A percentile compares a stretch with the other conserved stretches of the same genome.
Evolutionary conservation across 495 filamentous ascomycete genomes (phyloP).

Genomic region (Xylaria longipes): DNA sequence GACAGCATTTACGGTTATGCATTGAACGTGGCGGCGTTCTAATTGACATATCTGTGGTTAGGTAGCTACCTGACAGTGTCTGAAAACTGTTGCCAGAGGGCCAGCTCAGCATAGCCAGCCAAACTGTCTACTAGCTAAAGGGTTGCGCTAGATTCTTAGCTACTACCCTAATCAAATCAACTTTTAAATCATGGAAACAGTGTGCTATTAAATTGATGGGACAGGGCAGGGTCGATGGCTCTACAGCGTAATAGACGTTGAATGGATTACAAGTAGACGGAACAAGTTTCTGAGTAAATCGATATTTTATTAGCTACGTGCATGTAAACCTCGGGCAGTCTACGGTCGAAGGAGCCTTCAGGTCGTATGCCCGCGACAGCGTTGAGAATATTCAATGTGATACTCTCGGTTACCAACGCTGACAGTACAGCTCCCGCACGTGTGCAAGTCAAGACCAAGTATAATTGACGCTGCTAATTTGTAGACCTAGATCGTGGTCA

Average conservation of each 20-base stretch:
- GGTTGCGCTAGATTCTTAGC: not conserved
- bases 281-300: not conserved
- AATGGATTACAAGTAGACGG: no score
- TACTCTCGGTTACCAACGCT: not conserved
- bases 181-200: not conserved
- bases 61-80: not conserved
- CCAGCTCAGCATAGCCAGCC: not conserved
- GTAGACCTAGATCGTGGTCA: conserved; percentile 10
- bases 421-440: not conserved
- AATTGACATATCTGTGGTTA: not conserved
- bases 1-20: conserved; percentile 14
- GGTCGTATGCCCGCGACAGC: not conserved
- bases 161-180: not conserved
- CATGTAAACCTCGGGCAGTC: not conserved
- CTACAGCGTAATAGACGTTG: not conserved
- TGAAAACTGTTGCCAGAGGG: not conserved
- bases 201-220: not conserved
- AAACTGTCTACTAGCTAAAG: not conserved
- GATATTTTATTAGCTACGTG: not conserved
- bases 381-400: not conserved
- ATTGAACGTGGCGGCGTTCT: conserved; percentile 7
- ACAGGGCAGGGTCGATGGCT: not conserved
- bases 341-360: not conserved
- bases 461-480: not conserved
- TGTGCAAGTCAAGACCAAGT: not conserved